Percentiles rank a stretch among this genome's conserved stretches.
Evolutionary conservation across 805 yeast genomes (phyloP).

Genomic region (Pichia phayaonensis): DNA sequence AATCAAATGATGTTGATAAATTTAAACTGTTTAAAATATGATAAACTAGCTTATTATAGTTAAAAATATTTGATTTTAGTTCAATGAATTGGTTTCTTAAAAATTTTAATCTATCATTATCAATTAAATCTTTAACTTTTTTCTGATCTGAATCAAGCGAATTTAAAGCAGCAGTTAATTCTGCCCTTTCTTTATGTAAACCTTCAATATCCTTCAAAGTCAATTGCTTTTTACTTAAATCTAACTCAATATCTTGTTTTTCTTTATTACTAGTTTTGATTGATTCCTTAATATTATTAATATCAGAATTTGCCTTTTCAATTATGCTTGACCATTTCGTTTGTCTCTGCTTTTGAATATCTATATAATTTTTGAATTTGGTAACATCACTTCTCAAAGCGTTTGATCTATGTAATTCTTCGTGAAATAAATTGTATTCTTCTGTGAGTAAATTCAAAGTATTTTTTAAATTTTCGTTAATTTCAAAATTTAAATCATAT

Average conservation of each 20-base stretch:
- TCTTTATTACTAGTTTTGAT: slow-evolving; percentile 33
- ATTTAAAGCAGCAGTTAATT: slow-evolving; percentile 48
- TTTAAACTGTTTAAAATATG: slow-evolving; percentile 33
- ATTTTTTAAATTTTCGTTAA: slow-evolving; percentile 33
- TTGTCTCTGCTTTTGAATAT: slow-evolving; percentile 57
- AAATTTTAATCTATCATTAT: slow-evolving; percentile 39
- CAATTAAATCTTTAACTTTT: slow-evolving; percentile 40
- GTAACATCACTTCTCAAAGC: slow-evolving; percentile 64
- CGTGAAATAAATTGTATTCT: slow-evolving; percentile 40
- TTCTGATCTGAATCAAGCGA: slow-evolving; percentile 29
- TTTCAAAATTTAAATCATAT: slow-evolving; percentile 32
- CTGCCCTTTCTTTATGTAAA: slow-evolving; percentile 55
- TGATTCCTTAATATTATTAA: slow-evolving; percentile 34
- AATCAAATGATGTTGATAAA: slow-evolving; percentile 12
- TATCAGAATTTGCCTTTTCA: slow-evolving; percentile 49
- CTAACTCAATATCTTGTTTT: slow-evolving; percentile 33
- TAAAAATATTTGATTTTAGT: slow-evolving; percentile 43
- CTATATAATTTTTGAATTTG: slow-evolving; percentile 66
- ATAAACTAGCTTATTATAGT: slow-evolving; percentile 49
- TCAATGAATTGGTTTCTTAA: slow-evolving; percentile 43
- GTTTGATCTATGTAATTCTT: slow-evolving; percentile 47
- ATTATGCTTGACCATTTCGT: slow-evolving; percentile 55
- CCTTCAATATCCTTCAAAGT: slow-evolving; percentile 57
- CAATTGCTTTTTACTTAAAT: slow-evolving; percentile 48
- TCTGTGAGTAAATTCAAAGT: slow-evolving; percentile 35